These are phyloP conservation scores for Rhynchospora breviuscula DNA, from an alignment of 176 grass and related monocot species.

Conservation along the genomic window DNA sequence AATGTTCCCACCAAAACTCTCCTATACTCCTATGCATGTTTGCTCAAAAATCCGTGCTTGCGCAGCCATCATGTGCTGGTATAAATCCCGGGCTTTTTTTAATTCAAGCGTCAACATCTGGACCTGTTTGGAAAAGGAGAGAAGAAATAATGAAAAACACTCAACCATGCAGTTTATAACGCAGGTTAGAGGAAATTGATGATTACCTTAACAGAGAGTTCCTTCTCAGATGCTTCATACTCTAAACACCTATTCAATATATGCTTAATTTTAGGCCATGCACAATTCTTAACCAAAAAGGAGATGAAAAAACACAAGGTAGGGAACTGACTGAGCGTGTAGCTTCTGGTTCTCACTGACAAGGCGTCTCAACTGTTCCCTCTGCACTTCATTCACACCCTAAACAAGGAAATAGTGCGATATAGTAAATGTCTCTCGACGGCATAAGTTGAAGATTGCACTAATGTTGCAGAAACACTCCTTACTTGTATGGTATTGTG, in stretches of 20 bases:
- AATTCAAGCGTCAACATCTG: background rate
- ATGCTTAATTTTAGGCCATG: background rate
- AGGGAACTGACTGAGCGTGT: background rate
- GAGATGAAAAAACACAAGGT: background rate
- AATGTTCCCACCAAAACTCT: background rate
- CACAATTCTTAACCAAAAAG: background rate
- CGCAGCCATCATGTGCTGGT: background rate
- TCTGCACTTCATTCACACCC: background rate
- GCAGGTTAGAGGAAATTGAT: background rate
- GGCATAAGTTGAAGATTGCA: background rate
- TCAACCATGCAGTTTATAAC: background rate
- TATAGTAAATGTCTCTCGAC: background rate
- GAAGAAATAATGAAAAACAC: background rate
- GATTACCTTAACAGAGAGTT: background rate
- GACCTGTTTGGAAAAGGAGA: background rate
- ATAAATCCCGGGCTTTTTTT: background rate
- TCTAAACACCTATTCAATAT: constrained; percentile 1
- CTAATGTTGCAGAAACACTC: background rate
- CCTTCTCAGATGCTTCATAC: constrained; percentile 21
- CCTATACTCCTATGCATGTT: background rate
- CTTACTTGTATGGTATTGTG: background rate
- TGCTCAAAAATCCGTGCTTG: background rate
- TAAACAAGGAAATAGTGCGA: background rate
- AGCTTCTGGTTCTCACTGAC: constrained; percentile 15
- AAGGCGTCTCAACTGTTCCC: background rate